Conservation (phyloP, 768 basidiomycete genomes). For the Boletus vermiculosoides region DNA sequence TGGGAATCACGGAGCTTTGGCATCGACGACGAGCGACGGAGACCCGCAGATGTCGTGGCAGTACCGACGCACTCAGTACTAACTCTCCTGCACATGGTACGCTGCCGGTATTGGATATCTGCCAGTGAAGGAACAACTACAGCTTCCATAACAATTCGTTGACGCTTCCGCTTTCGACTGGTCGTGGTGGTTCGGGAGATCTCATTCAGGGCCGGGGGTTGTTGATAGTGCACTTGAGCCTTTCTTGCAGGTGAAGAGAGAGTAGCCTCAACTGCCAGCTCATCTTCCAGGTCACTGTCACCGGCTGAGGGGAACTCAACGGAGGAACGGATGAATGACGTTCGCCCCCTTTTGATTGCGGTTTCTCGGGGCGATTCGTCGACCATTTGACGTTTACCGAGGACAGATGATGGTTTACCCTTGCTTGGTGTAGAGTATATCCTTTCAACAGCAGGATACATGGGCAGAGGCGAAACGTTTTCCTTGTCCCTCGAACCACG, state of each 20-base stretch:
- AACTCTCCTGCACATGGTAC: constrained; percentile 20
- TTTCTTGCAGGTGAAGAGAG: constrained; percentile 24
- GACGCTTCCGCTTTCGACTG: constrained; percentile 43
- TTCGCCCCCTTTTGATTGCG: constrained; percentile 28
- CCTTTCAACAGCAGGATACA: constrained; percentile 45
- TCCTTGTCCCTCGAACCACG: constrained; percentile 52
- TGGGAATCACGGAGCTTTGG: constrained; percentile 17
- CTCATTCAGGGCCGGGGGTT: neutral
- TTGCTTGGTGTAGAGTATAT: constrained; percentile 38
- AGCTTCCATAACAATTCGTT: constrained; percentile 49
- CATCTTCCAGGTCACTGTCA: constrained; percentile 32
- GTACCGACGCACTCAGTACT: constrained; percentile 14
- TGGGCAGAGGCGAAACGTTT: constrained; percentile 47
- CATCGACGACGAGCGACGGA: constrained; percentile 30
- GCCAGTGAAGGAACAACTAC: constrained; percentile 46
- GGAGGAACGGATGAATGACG: constrained; percentile 33
- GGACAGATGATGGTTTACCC: constrained; percentile 21
- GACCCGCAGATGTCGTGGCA: constrained; percentile 4
- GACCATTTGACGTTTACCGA: constrained; percentile 47
- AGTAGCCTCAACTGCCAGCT: constrained; percentile 24
- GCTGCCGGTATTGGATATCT: constrained; percentile 23
- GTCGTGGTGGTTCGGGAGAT: neutral
- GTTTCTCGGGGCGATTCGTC: constrained; percentile 35
- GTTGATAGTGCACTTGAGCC: neutral
- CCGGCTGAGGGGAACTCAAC: constrained; percentile 26